Evolutionary conservation across 1,284 basidiomycete genomes (phyloP).

Genomic region (Rugosomyces carneus): DNA sequence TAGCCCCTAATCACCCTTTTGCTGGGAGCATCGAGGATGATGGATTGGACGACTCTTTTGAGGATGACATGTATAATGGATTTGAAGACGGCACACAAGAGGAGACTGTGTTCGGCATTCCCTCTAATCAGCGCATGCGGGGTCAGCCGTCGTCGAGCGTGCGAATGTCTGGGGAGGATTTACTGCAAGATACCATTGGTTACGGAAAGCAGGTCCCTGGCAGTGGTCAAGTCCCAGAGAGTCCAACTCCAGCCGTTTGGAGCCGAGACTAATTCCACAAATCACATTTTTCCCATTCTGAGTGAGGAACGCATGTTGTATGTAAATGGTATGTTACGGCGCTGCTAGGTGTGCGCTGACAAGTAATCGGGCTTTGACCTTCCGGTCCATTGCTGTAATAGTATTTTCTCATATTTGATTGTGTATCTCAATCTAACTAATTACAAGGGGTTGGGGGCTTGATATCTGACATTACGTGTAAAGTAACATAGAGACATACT

Average conservation of each 20-base stretch:
- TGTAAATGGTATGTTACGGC: no score
- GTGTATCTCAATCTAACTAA: no score
- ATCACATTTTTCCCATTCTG: not conserved
- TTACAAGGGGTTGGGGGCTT: no score
- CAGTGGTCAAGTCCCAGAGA: conserved; percentile 49
- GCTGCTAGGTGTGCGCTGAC: no score
- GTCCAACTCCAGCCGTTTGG: conserved; percentile 46
- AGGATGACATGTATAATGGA: conserved; percentile 47
- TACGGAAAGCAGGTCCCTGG: conserved; percentile 46
- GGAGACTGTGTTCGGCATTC: conserved; percentile 68
- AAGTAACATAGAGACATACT: no score
- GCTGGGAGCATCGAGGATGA: conserved; percentile 34
- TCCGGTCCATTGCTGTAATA: no score
- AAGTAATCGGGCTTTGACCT: no score
- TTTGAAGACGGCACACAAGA: conserved; percentile 35
- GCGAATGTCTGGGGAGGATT: conserved; percentile 51
- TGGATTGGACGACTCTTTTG: conserved; percentile 40
- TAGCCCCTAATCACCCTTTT: conserved; percentile 50
- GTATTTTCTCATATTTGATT: no score
- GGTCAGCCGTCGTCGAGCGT: conserved; percentile 27
- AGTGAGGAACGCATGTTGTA: no score
- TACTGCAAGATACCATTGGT: conserved; percentile 58
- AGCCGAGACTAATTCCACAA: not conserved
- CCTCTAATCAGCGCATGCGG: conserved; percentile 39
- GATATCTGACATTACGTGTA: no score